Conservation (phyloP, 495 filamentous ascomycete species). For the Neurospora africana region DNA sequence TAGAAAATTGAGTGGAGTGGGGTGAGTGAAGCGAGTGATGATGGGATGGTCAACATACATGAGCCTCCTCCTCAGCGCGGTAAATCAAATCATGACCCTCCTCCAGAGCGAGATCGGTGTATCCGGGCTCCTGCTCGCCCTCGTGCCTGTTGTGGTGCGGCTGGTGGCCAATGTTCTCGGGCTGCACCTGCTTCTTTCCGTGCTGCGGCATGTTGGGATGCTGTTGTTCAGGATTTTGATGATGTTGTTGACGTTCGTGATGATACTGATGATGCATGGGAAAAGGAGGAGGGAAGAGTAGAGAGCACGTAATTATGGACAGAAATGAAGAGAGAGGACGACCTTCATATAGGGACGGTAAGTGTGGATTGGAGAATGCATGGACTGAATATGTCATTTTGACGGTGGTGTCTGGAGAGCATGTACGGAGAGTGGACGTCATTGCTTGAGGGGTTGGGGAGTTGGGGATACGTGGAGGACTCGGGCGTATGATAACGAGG, state of each 20-base stretch:
- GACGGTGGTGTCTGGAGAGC: background rate
- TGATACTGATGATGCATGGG: background rate
- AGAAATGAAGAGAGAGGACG: background rate
- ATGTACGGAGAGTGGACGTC: background rate
- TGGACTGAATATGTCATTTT: background rate
- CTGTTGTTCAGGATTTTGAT: background rate
- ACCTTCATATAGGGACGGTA: background rate
- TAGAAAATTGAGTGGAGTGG: too few relatives aligned
- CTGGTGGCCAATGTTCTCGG: background rate
- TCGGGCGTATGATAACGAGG: background rate
- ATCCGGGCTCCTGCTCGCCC: slow-evolving; percentile 7
- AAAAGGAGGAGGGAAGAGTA: background rate
- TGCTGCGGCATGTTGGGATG: background rate
- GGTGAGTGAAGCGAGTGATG: too few relatives aligned
- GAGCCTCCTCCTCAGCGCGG: slow-evolving; percentile 20
- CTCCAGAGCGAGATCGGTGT: slow-evolving; percentile 17
- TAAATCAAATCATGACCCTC: slow-evolving; percentile 22
- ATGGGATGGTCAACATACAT: slow-evolving; percentile 9
- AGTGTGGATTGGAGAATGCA: background rate
- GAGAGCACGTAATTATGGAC: background rate
- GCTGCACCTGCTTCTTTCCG: background rate
- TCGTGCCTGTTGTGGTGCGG: background rate
- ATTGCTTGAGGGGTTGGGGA: background rate
- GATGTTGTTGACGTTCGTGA: background rate
- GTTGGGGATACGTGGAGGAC: background rate